A percentile compares a stretch with the other conserved stretches of the same genome.
Conservation (phyloP, 164 flowering plant species). For the Berberis vulgaris region DNA sequence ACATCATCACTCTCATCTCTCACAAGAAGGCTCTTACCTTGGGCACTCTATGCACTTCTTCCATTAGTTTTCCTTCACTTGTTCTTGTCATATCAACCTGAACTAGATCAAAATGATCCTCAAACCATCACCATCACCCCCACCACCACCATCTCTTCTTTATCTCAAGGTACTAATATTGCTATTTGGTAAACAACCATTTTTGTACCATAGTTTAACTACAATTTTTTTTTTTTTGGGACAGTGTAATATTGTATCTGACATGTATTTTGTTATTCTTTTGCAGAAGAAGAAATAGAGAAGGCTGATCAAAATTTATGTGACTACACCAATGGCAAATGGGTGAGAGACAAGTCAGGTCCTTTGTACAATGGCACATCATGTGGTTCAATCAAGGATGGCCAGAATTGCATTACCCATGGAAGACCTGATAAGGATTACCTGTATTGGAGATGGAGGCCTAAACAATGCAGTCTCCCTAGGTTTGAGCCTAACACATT, state of each 20-base stretch:
- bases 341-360: conserved; percentile 52
- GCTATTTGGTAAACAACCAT: not conserved
- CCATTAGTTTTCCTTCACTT: conserved; percentile 43
- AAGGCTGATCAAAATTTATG: conserved; percentile 19
- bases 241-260: not conserved
- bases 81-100: conserved; percentile 26
- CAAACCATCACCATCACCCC: conserved; percentile 1
- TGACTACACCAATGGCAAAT: conserved; percentile 58
- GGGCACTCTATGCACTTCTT: conserved; percentile 38
- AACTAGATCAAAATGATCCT: conserved; percentile 1
- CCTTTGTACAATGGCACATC: conserved; percentile 70
- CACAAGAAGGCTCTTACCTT: conserved; percentile 40
- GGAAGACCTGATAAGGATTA: conserved; percentile 75
- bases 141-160: not conserved
- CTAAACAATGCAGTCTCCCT: conserved; percentile 55
- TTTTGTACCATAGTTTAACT: not conserved
- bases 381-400: conserved; percentile 75
- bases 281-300: conserved; percentile 1
- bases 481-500: conserved; percentile 58
- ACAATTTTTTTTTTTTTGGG: not conserved
- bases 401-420: conserved; percentile 75
- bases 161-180: not conserved
- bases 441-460: conserved; percentile 81
- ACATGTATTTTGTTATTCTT: not conserved
- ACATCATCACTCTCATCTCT: conserved; percentile 15